These are phyloP conservation scores for Tubosaeta brunneosetosa DNA, from an alignment of 768 basidiomycete genomes.

Conservation along the genomic window DNA sequence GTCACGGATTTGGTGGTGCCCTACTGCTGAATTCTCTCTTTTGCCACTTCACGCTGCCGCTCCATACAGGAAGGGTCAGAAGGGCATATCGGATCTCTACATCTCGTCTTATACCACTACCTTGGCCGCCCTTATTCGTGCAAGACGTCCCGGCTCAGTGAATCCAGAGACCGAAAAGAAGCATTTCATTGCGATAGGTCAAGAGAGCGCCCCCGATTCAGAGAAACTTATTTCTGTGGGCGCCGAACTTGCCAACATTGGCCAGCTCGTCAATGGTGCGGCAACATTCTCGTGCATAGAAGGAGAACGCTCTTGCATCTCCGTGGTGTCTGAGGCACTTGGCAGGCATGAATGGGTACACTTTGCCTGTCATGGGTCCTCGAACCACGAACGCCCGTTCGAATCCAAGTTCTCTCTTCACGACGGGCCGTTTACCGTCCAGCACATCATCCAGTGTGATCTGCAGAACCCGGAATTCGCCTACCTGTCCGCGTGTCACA, in stretches of 20 bases:
- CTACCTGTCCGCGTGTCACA: not conserved
- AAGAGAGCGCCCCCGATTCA: too few species aligned
- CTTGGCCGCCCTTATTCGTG: not conserved
- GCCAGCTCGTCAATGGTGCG: not conserved
- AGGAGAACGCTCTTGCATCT: not conserved
- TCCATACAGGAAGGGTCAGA: not conserved
- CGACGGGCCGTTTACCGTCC: not conserved
- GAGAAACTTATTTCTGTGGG: too few species aligned
- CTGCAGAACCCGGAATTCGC: not conserved
- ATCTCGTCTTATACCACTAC: not conserved
- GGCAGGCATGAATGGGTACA: not conserved
- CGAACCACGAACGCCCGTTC: too few species aligned
- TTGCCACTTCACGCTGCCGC: too few species aligned
- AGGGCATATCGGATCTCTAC: not conserved
- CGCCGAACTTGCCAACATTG: too few species aligned
- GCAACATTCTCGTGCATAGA: not conserved
- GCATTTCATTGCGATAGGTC: not conserved
- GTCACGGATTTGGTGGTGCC: too few species aligned
- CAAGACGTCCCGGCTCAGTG: not conserved
- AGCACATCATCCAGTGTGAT: not conserved
- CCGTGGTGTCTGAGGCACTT: not conserved
- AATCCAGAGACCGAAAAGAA: not conserved
- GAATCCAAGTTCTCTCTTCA: too few species aligned
- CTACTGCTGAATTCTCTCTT: too few species aligned
- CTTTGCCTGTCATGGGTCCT: too few species aligned